Base-by-base conservation (phyloP, 345 rosid genomes). In the Syzygium aqueum region DNA sequence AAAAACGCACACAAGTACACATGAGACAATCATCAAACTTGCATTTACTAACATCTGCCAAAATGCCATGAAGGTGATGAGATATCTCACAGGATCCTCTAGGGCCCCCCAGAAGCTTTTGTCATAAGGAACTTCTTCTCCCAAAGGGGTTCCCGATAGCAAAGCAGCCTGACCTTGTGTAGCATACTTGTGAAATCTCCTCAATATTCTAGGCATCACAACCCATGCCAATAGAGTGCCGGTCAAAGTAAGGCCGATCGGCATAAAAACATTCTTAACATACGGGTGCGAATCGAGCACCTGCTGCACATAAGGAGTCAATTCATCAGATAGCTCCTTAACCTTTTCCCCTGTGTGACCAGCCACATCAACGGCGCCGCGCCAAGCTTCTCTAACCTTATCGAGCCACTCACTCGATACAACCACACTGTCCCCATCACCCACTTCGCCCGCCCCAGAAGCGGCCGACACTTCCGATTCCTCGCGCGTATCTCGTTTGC, bases 1-100 rank as follows among this genome's bases (percentile, higher is more conserved):
- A 56, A 46, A 63, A 54, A 40, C 50, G 52, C 27, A 85, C 78
- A 59, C 11, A 86, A 17, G 40, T 27, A 78, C 84, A 87, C 13
- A 1, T 57, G 49, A 67, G 11, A 89, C 23, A 51, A 82, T 3
- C n/a, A 22, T 78, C 43, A 85, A 50, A 37, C 15, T 87, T n/a
- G 77, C 73, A 25, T 37, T 25, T 21, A 90, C 96, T 88, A 37
- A 96, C 99, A 96, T 93, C 89, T 97, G 95, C 25, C 94, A 90
- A 91, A 97, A 94, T 83, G 99, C 96, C 91, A 94, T 89, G 93
- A 96, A 97, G 50, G 98, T 94, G 50, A 95, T 57, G 43, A 94
- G 90, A 91, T 96, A 97, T 92, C 99, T 91, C 19, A 95, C 85
- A 25, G 99, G 99, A 90, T 95, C 98, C 92, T 97, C 99, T 86